A percentile compares a stretch with the other conserved stretches of the same genome.
These are phyloP conservation scores for Trichodelitschia bisporula DNA, from an alignment of 495 filamentous ascomycete species.

Conservation along the genomic window DNA sequence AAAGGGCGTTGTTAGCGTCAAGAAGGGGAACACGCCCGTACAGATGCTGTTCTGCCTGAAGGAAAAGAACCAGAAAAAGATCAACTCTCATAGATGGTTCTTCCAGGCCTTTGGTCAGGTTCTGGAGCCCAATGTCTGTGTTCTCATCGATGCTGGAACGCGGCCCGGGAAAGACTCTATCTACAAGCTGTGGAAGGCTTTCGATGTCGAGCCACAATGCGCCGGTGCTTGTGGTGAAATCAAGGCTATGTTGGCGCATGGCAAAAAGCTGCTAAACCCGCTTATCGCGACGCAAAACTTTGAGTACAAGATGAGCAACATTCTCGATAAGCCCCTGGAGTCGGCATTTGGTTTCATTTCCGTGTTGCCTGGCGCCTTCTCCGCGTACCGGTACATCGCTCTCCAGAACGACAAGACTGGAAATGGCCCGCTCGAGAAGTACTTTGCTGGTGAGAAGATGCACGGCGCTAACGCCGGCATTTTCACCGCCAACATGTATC, in stretches of 20 bases:
- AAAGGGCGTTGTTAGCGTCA: slow-evolving; percentile 64
- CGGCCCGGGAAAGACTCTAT: slow-evolving; percentile 80
- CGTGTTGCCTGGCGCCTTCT: slow-evolving; percentile 92
- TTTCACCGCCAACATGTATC: slow-evolving; percentile 98
- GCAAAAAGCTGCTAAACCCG: slow-evolving; percentile 76
- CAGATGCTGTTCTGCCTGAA: slow-evolving; percentile 98
- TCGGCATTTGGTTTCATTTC: slow-evolving; percentile 96
- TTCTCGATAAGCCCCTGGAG: slow-evolving; percentile 92
- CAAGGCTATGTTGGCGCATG: slow-evolving; percentile 85
- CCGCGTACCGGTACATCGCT: slow-evolving; percentile 82
- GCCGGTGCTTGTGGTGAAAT: slow-evolving; percentile 97
- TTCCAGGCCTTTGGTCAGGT: slow-evolving; percentile 93
- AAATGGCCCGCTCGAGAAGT: slow-evolving; percentile 80
- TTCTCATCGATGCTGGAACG: slow-evolving; percentile 89
- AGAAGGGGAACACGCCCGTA: slow-evolving; percentile 51
- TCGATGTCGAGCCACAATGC: slow-evolving; percentile 92
- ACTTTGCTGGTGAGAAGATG: slow-evolving; percentile 94
- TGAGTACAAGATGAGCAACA: slow-evolving; percentile 99
- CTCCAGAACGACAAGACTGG: slow-evolving; percentile 92
- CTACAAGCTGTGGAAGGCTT: slow-evolving; percentile 96
- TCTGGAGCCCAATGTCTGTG: slow-evolving; percentile 86
- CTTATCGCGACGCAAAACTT: slow-evolving; percentile 96
- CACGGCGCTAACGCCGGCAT: slow-evolving; percentile 89
- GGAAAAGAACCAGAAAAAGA: slow-evolving; percentile 99
- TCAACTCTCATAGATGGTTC: slow-evolving; percentile 98